Base-by-base conservation (phyloP, 805 yeast species). In the Saccharomycopsis schoenii region DNA sequence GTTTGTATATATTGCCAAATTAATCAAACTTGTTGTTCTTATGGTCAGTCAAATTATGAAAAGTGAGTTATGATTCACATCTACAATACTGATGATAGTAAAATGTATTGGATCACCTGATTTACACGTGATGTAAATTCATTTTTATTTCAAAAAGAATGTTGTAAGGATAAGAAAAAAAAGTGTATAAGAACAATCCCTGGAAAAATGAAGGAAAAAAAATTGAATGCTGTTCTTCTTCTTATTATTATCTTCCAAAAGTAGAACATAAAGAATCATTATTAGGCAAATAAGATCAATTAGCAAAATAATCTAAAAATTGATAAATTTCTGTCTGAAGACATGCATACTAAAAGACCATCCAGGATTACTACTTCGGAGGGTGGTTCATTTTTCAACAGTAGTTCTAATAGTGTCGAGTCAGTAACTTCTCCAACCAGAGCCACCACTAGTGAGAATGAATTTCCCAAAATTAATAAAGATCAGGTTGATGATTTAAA, bases 371-470 rank as follows among this genome's bases (percentile, higher is more conserved):
- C 47, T 47, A 42, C 58, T 36, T 41, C 52, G 24, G 52, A 56
- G 25, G 58, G 58, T 34, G 54, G 41, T 56, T 56, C 58, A 24
- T 56, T 56, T 43, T 56, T 56, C 51, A 43, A n/a, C 19, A 39
- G 57, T 39, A 54, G 11, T 34, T 29, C 57, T 10, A 47, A 47
- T 25, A 56, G 25, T 21, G 47, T 47, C 36, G 43, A 42, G 24
- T 17, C 58, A 14, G 51, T 47, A 5, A 15, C 5, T 15, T 29
- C 58, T 5, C 50, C 50, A 15, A 24, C 52, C 10, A 43, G 51
- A 36, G 21, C 34, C 5, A 10, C 2, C 1, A 43, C 25, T 8
- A 15, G 39, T n/a, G 14, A 15, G 14, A 19, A 25, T 34, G 43
- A 42, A 29, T 10, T 34, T 37, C 15, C 15, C 8, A 56, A 21